Conservation (phyloP, 495 filamentous ascomycete species). For the Daldinia bambusicola region DNA sequence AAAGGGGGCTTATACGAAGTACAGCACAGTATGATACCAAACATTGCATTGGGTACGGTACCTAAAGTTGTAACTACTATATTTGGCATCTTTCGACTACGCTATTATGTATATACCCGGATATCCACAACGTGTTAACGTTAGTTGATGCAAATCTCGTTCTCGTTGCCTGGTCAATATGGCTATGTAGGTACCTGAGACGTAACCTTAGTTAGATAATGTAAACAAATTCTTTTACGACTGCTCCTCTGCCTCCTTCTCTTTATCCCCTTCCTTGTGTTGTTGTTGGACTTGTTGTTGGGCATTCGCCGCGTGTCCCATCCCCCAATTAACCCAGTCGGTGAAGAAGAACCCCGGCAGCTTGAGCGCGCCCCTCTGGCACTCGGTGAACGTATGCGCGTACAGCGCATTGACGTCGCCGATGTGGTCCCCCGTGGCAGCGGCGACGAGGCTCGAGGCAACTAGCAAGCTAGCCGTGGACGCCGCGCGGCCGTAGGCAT, state of each 20-base stretch:
- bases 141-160: background rate
- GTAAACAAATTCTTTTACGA: background rate
- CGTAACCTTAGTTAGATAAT: too few relatives aligned
- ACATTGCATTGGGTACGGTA: too few relatives aligned
- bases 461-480: slow-evolving; percentile 62
- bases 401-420: slow-evolving; percentile 54
- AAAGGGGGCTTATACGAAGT: background rate
- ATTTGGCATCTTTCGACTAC: background rate
- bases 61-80: too few relatives aligned
- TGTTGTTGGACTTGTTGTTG: slow-evolving; percentile 10
- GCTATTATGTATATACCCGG: background rate
- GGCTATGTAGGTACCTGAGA: too few relatives aligned
- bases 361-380: slow-evolving; percentile 57
- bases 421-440: slow-evolving; percentile 42
- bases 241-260: background rate
- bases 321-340: slow-evolving; percentile 68
- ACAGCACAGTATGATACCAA: too few relatives aligned
- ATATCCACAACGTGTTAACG: background rate
- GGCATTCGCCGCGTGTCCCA: slow-evolving; percentile 56
- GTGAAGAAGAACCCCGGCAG: slow-evolving; percentile 61
- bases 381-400: slow-evolving; percentile 55
- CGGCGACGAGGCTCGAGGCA: slow-evolving; percentile 54
- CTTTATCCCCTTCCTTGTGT: background rate
- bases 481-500: slow-evolving; percentile 60
- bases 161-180: background rate